phyloP scores from a whole-genome alignment of 176 grass and related monocot genomes.

The Eragrostis curvula region DNA sequence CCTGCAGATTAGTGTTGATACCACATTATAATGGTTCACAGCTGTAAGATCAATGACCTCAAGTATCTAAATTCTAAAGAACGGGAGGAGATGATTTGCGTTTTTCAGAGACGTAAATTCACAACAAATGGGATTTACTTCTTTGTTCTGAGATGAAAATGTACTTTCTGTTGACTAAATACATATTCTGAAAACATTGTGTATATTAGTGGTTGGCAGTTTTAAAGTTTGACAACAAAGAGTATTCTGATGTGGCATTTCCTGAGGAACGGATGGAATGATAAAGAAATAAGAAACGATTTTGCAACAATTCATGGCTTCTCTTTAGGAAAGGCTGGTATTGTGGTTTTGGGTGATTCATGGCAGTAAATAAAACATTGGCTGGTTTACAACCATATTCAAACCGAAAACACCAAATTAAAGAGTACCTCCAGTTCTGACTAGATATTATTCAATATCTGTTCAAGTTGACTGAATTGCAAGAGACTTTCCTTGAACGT shows the following conservation, averaged over 20 bases:
- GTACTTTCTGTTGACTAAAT: neutral
- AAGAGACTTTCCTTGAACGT: neutral
- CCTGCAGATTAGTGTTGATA: constrained; percentile 57
- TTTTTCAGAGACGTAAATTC: constrained; percentile 3
- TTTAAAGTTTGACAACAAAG: neutral
- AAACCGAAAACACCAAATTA: neutral
- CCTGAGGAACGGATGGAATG: neutral
- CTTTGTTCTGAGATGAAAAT: constrained; percentile 21
- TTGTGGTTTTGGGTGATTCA: neutral
- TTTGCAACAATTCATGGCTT: neutral
- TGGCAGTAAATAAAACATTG: neutral
- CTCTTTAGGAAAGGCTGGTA: neutral
- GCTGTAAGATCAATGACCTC: neutral
- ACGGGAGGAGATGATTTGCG: neutral
- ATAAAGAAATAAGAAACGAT: neutral
- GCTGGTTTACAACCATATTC: neutral
- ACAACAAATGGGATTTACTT: constrained; percentile 17
- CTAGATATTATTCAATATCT: neutral
- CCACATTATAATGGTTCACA: constrained; percentile 7
- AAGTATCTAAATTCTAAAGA: neutral
- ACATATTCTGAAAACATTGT: neutral
- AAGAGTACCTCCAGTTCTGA: neutral
- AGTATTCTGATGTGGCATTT: neutral
- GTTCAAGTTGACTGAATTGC: neutral
- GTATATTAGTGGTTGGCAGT: neutral